Conservation (phyloP, 2,329 filamentous ascomycete species). For the Penicillium italicum region DNA sequence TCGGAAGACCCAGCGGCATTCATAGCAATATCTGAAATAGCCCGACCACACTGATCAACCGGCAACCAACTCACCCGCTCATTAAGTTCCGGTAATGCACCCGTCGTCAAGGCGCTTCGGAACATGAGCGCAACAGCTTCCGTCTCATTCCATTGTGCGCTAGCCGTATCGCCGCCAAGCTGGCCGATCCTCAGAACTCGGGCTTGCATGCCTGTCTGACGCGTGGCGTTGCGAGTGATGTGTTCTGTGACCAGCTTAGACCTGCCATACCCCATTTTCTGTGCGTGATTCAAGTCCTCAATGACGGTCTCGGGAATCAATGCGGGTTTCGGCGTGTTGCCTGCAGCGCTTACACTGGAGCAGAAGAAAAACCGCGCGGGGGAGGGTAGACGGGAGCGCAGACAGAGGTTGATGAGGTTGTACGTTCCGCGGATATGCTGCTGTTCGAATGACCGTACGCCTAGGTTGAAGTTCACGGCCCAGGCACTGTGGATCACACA, state of each 20-base stretch:
- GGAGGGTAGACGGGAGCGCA: slow-evolving; percentile 28
- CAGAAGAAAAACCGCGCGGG: slow-evolving; percentile 50
- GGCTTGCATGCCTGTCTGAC: slow-evolving; percentile 23
- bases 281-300: slow-evolving; percentile 37
- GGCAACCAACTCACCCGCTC: slow-evolving; percentile 47
- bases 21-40: slow-evolving; percentile 38
- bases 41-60: slow-evolving; percentile 37
- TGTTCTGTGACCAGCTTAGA: slow-evolving; percentile 41
- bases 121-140: slow-evolving; percentile 53
- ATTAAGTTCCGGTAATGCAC: slow-evolving; percentile 45
- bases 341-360: slow-evolving; percentile 49
- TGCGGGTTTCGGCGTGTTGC: slow-evolving; percentile 28
- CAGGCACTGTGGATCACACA: slow-evolving; percentile 62
- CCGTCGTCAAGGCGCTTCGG: slow-evolving; percentile 45
- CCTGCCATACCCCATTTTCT: slow-evolving; percentile 44
- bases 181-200: slow-evolving; percentile 39
- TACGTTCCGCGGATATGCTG: slow-evolving; percentile 52
- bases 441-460: slow-evolving; percentile 54
- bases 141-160: slow-evolving; percentile 25
- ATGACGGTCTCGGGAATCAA: slow-evolving; percentile 38
- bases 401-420: slow-evolving; percentile 44
- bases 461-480: slow-evolving; percentile 62
- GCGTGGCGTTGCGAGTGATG: slow-evolving; percentile 31
- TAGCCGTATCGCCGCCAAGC: slow-evolving; percentile 33
- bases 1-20: slow-evolving; percentile 20